A percentile compares a stretch with the other conserved stretches of the same genome.
phyloP scores from a whole-genome alignment of 805 yeast species.

The Nakazawaea sp. region DNA sequence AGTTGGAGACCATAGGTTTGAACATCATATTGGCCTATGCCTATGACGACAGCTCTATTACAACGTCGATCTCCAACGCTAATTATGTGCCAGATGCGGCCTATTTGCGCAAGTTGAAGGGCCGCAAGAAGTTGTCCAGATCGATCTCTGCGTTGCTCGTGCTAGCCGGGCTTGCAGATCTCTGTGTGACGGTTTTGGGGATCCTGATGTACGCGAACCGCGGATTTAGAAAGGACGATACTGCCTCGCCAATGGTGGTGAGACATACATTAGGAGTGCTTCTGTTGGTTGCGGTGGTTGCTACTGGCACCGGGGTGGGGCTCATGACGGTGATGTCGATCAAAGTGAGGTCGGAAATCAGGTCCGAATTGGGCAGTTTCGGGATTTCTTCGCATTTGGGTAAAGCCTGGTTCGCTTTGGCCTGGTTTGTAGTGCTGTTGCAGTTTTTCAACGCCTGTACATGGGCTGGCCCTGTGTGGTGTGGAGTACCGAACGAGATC shows the following conservation, averaged over 20 bases:
- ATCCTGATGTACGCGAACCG: slow-evolving; percentile 30
- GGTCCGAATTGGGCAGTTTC: slow-evolving; percentile 30
- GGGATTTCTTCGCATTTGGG: slow-evolving; percentile 42
- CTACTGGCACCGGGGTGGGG: slow-evolving; percentile 25
- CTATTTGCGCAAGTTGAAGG: slow-evolving; percentile 17
- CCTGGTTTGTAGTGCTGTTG: slow-evolving; percentile 29
- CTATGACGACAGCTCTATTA: slow-evolving; percentile 19
- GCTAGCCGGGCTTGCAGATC: slow-evolving; percentile 23
- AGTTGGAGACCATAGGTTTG: slow-evolving; percentile 33
- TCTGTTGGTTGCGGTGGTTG: slow-evolving; percentile 26
- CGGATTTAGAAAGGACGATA: slow-evolving; percentile 27
- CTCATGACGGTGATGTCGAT: slow-evolving; percentile 23
- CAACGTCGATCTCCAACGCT: slow-evolving; percentile 11
- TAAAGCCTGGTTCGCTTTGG: slow-evolving; percentile 29
- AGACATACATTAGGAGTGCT: slow-evolving; percentile 30
- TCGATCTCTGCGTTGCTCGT: slow-evolving; percentile 24
- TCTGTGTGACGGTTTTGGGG: slow-evolving; percentile 22
- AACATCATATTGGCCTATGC: slow-evolving; percentile 43
- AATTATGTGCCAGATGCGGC: slow-evolving; percentile 18
- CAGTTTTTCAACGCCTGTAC: slow-evolving; percentile 13
- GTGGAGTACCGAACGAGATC: slow-evolving; percentile 34
- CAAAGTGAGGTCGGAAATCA: slow-evolving; percentile 21
- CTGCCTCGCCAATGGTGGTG: slow-evolving; percentile 22
- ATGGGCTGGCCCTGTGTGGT: slow-evolving; percentile 46
- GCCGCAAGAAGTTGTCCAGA: slow-evolving; percentile 16